Base-by-base conservation (phyloP, 139 green algal species). In the Zygnema cylindricum region DNA sequence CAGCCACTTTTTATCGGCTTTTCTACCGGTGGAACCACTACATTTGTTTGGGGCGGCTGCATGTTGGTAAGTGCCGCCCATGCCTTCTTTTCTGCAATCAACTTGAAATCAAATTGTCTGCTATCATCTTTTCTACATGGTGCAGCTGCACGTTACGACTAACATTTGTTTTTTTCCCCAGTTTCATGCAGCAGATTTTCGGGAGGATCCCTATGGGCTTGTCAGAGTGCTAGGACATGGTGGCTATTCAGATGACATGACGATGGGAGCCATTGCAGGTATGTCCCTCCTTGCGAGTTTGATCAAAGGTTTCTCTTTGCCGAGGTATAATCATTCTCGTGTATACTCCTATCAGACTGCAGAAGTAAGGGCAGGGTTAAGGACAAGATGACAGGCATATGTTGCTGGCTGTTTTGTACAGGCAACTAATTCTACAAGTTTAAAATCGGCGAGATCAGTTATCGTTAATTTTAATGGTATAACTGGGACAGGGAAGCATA, bases 171-270 rank as follows among this genome's bases (percentile, higher is more conserved):
- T 85, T 85, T 41, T 54, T 25, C 82, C 71, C 7, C 84, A 89
- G 85, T 41, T 90, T 78, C 85, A 82, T 42, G 39, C 88, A 30
- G 40, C 85, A 0, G 55, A 91, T 23, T 88, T 98, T 77, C 75
- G 76, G 7, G 23, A 71, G 0, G 93, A 97, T 89, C 38, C 43
- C 0, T 87, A 94, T 39, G 94, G 93, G 35, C 43, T 90, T 91
- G 93, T 95, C 54, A 33, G 85, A 0, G 55, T 93, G 16, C 97
- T 95, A 94, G 41, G 49, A 0, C 57, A 95, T 22, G 96, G 96
- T 30, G 96, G 96, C 35, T 98, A 98, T 92, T 96, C 92, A 3
- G 96, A 98, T 87, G 96, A 98, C 92, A 93, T 98, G 11, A 96
- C 95, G 0, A 89, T 97, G 1, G 96, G 95, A 2, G 92, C 94